These are phyloP conservation scores for Rhizopus sp. DNA, from an alignment of 371 early-diverging fungal genomes.

Conservation along the genomic window DNA sequence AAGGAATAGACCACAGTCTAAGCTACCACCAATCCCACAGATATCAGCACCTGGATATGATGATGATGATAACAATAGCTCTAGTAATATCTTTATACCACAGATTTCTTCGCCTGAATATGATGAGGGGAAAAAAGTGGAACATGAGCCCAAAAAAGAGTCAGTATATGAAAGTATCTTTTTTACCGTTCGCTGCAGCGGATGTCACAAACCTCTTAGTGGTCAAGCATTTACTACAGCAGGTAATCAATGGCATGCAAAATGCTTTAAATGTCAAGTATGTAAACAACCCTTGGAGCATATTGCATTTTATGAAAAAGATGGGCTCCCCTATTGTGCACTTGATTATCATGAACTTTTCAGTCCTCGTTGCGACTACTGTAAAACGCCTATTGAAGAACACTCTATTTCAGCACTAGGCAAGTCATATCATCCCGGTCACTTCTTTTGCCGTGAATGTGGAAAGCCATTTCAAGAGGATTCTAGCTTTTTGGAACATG, in stretches of 20 bases:
- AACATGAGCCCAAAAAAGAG: neutral
- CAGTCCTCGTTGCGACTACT: constrained; percentile 68
- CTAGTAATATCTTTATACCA: constrained; percentile 9
- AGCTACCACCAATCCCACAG: constrained; percentile 16
- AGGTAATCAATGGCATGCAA: constrained; percentile 71
- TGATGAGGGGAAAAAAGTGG: neutral
- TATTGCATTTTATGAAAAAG: constrained; percentile 63
- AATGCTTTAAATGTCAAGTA: constrained; percentile 71
- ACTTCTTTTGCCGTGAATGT: constrained; percentile 81
- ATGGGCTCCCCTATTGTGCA: constrained; percentile 66
- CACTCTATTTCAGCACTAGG: constrained; percentile 66
- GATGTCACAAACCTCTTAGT: constrained; percentile 54
- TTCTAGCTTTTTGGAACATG: constrained; percentile 65
- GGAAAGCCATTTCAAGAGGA: constrained; percentile 62
- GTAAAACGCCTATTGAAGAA: constrained; percentile 66
- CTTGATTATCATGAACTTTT: constrained; percentile 67
- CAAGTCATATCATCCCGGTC: constrained; percentile 70
- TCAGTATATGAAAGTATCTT: constrained; percentile 12
- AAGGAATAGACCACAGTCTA: neutral
- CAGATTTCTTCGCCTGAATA: constrained; percentile 13
- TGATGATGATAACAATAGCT: constrained; percentile 1
- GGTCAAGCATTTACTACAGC: constrained; percentile 66
- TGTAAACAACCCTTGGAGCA: constrained; percentile 64
- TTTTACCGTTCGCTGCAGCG: constrained; percentile 43
- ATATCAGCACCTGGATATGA: constrained; percentile 15